Conservation (phyloP, 768 basidiomycete species). For the Heimioporus sp. region DNA sequence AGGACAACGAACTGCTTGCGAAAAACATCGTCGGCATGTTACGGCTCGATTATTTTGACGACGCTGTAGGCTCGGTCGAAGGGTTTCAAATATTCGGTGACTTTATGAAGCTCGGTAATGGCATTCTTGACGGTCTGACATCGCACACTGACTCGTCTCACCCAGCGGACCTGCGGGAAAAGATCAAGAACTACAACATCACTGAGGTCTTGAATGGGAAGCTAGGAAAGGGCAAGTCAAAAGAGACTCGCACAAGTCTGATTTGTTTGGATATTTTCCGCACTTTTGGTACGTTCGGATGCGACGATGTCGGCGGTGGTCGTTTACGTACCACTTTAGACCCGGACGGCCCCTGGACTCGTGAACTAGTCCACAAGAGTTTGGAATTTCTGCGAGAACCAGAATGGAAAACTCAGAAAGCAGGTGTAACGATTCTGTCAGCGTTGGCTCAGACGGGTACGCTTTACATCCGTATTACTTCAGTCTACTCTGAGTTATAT, state of each 20-base stretch:
- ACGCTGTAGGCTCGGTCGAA: slow-evolving; percentile 21
- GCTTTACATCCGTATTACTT: not conserved
- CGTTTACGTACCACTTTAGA: slow-evolving; percentile 1
- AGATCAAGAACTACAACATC: slow-evolving; percentile 13
- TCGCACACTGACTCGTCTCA: not conserved
- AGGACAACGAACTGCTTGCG: slow-evolving; percentile 6
- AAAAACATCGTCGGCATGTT: slow-evolving; percentile 23
- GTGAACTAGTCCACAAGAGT: slow-evolving; percentile 10
- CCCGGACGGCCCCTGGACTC: slow-evolving; percentile 7
- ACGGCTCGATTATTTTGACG: slow-evolving; percentile 23
- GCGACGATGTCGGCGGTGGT: not conserved
- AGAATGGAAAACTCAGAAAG: slow-evolving; percentile 20
- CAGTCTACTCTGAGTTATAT: not conserved
- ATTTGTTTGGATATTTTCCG: slow-evolving; percentile 23
- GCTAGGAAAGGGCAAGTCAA: slow-evolving; percentile 9
- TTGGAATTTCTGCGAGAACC: not conserved
- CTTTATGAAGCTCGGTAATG: slow-evolving; percentile 20
- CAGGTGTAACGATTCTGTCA: slow-evolving; percentile 21
- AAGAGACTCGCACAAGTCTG: slow-evolving; percentile 21
- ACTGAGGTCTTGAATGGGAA: slow-evolving; percentile 16
- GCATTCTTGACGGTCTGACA: not conserved
- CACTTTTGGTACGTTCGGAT: slow-evolving; percentile 12
- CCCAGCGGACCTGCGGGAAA: slow-evolving; percentile 12
- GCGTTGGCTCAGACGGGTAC: slow-evolving; percentile 21
- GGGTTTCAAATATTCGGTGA: slow-evolving; percentile 24